Conservation (phyloP, 2,329 filamentous ascomycete genomes). For the Neonectria neomacrospora region DNA sequence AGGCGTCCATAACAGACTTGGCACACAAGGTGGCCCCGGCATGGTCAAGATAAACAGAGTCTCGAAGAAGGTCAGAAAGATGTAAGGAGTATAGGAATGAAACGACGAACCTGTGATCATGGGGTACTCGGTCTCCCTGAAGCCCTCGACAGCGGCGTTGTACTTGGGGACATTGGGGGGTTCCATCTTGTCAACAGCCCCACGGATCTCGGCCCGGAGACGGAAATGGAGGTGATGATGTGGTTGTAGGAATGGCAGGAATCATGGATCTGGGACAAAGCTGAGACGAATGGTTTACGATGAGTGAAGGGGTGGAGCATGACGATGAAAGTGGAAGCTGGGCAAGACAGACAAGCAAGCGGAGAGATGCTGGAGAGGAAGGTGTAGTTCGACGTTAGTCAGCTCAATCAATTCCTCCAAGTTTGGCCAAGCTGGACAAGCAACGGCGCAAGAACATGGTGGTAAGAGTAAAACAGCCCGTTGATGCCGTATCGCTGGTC, state of each 20-base stretch:
- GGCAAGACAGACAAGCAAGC: background rate
- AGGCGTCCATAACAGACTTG: slow-evolving; percentile 82
- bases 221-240: background rate
- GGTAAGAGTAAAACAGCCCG: slow-evolving; percentile 6
- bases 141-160: slow-evolving; percentile 66
- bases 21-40: slow-evolving; percentile 89
- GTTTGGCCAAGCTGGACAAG: background rate
- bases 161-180: slow-evolving; percentile 55
- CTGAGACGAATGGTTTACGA: background rate
- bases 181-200: slow-evolving; percentile 13
- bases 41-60: slow-evolving; percentile 88
- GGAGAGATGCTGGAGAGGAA: background rate
- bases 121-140: slow-evolving; percentile 72
- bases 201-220: background rate
- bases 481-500: slow-evolving; percentile 15
- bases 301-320: slow-evolving; percentile 6
- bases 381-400: background rate
- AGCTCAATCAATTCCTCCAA: slow-evolving; percentile 8
- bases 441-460: background rate
- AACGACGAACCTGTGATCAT: slow-evolving; percentile 70
- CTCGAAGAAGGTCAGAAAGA: slow-evolving; percentile 53
- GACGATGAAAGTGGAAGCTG: slow-evolving; percentile 15
- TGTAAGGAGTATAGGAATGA: background rate
- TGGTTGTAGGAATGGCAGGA: background rate
- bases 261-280: background rate